phyloP scores from a whole-genome alignment of 1,284 basidiomycete genomes.

The Tetrapyrgos nigripes region DNA sequence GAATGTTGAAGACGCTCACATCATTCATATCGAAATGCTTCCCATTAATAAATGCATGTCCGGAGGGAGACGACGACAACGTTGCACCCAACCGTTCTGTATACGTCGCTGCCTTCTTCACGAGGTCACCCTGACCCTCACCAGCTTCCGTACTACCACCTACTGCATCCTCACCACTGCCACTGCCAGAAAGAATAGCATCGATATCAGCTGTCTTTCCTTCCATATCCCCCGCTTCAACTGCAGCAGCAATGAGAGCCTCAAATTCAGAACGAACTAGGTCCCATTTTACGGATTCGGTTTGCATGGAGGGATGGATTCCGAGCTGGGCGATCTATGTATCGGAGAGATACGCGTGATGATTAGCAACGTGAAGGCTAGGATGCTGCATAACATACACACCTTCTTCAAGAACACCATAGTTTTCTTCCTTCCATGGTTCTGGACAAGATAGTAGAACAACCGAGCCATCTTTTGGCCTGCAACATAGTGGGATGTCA shows the following conservation, averaged over 20 bases:
- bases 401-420: constrained; percentile 67
- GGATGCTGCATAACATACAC: constrained; percentile 4
- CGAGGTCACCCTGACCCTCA: not conserved
- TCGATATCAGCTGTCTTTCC: constrained; percentile 41
- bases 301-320: constrained; percentile 36
- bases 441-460: constrained; percentile 71
- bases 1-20: constrained; percentile 51
- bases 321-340: constrained; percentile 45
- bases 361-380: not conserved
- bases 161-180: too few relatives aligned
- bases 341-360: not conserved
- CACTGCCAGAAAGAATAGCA: constrained; percentile 46
- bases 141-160: too few relatives aligned
- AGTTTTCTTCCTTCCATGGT: constrained; percentile 67
- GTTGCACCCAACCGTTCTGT: constrained; percentile 57
- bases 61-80: constrained; percentile 43
- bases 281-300: constrained; percentile 50
- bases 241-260: constrained; percentile 35
- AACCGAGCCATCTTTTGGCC: constrained; percentile 76
- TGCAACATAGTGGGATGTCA: constrained; percentile 30
- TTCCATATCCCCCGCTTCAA: constrained; percentile 11
- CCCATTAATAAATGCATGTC: constrained; percentile 89
- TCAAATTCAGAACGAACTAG: constrained; percentile 51
- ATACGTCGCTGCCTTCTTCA: constrained; percentile 52
- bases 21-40: constrained; percentile 76